A percentile compares a stretch with the other conserved stretches of the same genome.
phyloP scores from a whole-genome alignment of 805 yeast genomes.

The Naumovozyma baii region DNA sequence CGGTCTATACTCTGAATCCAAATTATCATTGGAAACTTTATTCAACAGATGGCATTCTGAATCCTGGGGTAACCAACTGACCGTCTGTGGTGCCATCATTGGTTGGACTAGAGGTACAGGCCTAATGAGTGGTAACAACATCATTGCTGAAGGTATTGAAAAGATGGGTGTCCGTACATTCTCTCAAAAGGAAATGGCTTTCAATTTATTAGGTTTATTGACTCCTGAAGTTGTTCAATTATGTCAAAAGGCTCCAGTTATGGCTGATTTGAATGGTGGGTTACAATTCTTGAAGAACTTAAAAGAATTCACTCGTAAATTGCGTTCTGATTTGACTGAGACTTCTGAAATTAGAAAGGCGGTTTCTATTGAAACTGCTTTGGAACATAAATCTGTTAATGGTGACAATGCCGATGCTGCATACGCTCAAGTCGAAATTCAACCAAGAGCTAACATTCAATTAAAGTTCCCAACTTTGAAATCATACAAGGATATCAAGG shows the following conservation, averaged over 20 bases:
- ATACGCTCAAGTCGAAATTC: conserved; percentile 62
- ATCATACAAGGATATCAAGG: conserved; percentile 62
- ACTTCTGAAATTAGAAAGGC: conserved; percentile 91
- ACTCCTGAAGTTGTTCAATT: conserved; percentile 74
- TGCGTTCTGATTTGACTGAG: conserved; percentile 64
- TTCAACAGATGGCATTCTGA: conserved; percentile 99
- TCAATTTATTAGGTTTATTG: conserved; percentile 90
- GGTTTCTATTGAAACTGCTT: conserved; percentile 84
- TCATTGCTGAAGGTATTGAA: conserved; percentile 96
- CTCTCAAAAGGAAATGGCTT: conserved; percentile 98
- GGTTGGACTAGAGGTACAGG: conserved; percentile 99
- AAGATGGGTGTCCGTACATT: conserved; percentile 92
- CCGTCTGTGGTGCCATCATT: conserved; percentile 95
- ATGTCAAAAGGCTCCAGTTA: conserved; percentile 88
- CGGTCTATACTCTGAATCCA: conserved; percentile 97
- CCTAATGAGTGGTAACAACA: conserved; percentile 93
- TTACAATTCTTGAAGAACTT: conserved; percentile 86
- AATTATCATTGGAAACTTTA: conserved; percentile 86
- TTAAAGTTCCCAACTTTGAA: conserved; percentile 87
- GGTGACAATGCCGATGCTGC: conserved; percentile 87
- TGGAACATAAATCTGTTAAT: conserved; percentile 71
- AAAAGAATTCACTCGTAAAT: conserved; percentile 72
- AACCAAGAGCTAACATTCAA: conserved; percentile 92
- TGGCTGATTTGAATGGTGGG: conserved; percentile 99
- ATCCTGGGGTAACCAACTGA: conserved; percentile 89